These are phyloP conservation scores for Lyophyllum shimeji DNA, from an alignment of 768 basidiomycete genomes.

Conservation along the genomic window DNA sequence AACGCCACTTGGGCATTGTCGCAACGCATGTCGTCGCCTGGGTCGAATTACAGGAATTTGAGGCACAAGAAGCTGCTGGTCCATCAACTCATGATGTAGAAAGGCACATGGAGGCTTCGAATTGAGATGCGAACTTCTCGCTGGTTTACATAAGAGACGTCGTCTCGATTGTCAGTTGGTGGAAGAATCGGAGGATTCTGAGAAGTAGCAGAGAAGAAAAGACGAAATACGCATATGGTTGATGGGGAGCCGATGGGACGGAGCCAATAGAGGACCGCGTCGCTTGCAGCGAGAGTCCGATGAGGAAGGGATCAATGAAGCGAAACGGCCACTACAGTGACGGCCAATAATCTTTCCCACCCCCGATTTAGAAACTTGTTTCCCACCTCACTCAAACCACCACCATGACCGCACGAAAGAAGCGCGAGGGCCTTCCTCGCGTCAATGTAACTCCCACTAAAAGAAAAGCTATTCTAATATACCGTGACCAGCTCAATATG, in stretches of 20 bases:
- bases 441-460: no score
- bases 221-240: conserved; percentile 14
- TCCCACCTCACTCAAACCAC: no score
- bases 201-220: neutral
- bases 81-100: conserved; percentile 18
- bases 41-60: conserved; percentile 7
- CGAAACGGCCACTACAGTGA: conserved; percentile 8
- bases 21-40: conserved; percentile 16
- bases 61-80: conserved; percentile 22
- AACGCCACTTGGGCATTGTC: conserved; percentile 17
- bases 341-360: no score
- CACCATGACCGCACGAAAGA: no score
- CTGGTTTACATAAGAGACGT: conserved; percentile 17
- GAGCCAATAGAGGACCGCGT: conserved; percentile 33
- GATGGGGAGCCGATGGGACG: conserved; percentile 20
- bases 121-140: conserved; percentile 13
- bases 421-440: no score
- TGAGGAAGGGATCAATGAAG: conserved; percentile 28
- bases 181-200: neutral
- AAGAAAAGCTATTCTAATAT: no score
- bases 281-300: conserved; percentile 40
- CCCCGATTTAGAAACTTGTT: no score
- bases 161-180: conserved; percentile 12
- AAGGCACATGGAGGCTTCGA: conserved; percentile 21
- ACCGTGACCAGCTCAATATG: no score